A percentile compares a stretch with the other conserved stretches of the same genome.
Conservation (phyloP, 169 alveolate species). For the Plasmodium vivax region DNA sequence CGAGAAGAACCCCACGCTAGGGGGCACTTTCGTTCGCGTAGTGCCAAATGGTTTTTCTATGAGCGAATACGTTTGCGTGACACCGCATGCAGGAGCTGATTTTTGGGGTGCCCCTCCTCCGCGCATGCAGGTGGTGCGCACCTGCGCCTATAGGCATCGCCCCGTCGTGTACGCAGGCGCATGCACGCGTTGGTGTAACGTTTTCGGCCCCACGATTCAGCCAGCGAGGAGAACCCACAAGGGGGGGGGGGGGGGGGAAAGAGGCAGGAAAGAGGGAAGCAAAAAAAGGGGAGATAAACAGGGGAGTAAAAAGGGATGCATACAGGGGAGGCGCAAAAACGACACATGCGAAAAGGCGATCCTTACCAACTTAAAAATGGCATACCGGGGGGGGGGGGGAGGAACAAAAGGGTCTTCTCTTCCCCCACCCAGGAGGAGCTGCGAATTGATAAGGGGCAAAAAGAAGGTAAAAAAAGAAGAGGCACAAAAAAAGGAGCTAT, state of each 20-base stretch:
- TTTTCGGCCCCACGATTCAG: not conserved
- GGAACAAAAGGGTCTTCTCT: not conserved
- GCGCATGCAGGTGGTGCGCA: not conserved
- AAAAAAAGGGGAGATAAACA: too few relatives aligned
- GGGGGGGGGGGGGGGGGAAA: not conserved
- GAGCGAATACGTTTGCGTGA: not conserved
- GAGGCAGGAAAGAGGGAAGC: not conserved
- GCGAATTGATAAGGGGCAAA: not conserved
- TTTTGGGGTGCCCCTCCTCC: not conserved
- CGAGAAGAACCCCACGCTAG: not conserved
- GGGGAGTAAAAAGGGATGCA: too few relatives aligned
- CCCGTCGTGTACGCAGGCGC: not conserved
- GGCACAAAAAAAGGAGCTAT: too few relatives aligned
- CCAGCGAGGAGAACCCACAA: not conserved
- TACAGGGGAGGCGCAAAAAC: not conserved
- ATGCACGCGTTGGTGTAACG: not conserved
- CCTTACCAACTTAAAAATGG: not conserved
- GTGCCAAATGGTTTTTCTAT: not conserved
- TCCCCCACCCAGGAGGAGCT: not conserved
- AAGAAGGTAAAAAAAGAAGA: too few relatives aligned
- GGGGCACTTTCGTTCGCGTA: not conserved
- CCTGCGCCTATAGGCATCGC: not conserved
- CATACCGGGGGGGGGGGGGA: not conserved
- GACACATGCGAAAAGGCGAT: not conserved
- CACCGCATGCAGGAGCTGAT: not conserved